Percentiles rank a stretch among this genome's conserved stretches.
These are phyloP conservation scores for Hondaea fermentalgiana DNA, from an alignment of 108 stramenopile species.

Conservation along the genomic window DNA sequence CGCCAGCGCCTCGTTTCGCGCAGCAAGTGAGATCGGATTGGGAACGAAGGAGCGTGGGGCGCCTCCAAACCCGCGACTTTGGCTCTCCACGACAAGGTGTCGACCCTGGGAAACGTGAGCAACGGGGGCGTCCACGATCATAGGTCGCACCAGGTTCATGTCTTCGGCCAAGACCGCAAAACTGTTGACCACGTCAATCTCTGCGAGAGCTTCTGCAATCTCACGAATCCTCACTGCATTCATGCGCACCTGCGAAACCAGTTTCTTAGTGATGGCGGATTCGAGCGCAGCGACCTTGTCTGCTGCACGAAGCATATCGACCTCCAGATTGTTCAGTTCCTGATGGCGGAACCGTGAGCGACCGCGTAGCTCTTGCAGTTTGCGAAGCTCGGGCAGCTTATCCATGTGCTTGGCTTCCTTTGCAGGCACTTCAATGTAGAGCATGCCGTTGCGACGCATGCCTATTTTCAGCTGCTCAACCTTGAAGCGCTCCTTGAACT, in stretches of 20 bases:
- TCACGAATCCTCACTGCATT: not conserved
- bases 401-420: not conserved
- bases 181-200: not conserved
- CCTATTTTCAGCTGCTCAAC: not conserved
- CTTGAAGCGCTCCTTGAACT: not conserved
- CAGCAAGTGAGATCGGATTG: not conserved
- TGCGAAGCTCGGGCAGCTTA: not conserved
- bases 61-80: not conserved
- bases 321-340: not conserved
- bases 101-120: not conserved
- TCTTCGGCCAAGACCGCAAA: not conserved
- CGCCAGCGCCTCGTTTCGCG: not conserved
- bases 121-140: not conserved
- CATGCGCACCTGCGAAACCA: not conserved
- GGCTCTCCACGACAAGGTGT: slow-evolving; percentile 19
- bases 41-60: not conserved
- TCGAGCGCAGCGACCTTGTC: not conserved
- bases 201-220: not conserved
- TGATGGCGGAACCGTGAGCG: not conserved
- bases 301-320: not conserved
- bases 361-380: not conserved
- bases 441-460: not conserved
- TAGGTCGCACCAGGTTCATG: not conserved
- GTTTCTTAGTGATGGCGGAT: not conserved
- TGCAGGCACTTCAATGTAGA: not conserved